A percentile compares a stretch with the other conserved stretches of the same genome.
Evolutionary conservation across 2,329 filamentous ascomycete species (phyloP).

Genomic region (Calonectria fujianensis): DNA sequence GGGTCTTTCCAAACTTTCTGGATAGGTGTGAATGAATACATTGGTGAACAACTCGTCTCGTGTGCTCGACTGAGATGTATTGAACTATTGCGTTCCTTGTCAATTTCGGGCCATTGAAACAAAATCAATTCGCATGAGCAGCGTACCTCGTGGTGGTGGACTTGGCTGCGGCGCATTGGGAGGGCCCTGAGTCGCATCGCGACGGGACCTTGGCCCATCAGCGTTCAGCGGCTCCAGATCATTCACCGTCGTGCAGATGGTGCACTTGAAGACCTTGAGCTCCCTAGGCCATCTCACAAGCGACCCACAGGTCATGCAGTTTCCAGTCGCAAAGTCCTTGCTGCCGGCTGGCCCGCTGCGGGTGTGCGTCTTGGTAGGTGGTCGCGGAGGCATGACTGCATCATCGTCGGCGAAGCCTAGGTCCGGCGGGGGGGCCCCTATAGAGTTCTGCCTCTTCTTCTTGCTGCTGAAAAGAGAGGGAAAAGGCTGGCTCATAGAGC

Average conservation of each 20-base stretch:
- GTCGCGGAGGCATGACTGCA: constrained; percentile 52
- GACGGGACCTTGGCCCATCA: constrained; percentile 48
- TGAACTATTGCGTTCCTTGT: constrained; percentile 47
- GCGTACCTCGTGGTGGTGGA: constrained; percentile 46
- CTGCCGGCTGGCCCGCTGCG: constrained; percentile 60
- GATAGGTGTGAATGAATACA: constrained; percentile 59
- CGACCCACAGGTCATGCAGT: constrained; percentile 91
- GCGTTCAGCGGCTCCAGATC: constrained; percentile 71
- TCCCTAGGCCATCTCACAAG: constrained; percentile 86
- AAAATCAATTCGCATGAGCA: background rate
- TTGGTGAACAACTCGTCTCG: constrained; percentile 58
- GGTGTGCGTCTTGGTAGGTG: constrained; percentile 54
- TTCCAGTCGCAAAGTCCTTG: constrained; percentile 80
- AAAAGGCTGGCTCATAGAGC: constrained; percentile 88
- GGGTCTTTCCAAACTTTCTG: constrained; percentile 50
- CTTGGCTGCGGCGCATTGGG: constrained; percentile 34
- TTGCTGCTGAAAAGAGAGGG: constrained; percentile 80
- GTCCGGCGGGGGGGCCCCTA: constrained; percentile 60
- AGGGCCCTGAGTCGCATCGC: constrained; percentile 48
- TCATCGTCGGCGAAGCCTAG: constrained; percentile 57
- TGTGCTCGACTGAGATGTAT: constrained; percentile 60
- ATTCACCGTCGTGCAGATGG: constrained; percentile 89
- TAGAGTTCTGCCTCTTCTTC: constrained; percentile 71
- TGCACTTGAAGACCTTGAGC: constrained; percentile 85
- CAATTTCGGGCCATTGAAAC: constrained; percentile 30